Evolutionary conservation across 2,329 filamentous ascomycete genomes (phyloP), one percentile per base, ranked within the genome.

Genomic region (Calonectria naviculata): DNA sequence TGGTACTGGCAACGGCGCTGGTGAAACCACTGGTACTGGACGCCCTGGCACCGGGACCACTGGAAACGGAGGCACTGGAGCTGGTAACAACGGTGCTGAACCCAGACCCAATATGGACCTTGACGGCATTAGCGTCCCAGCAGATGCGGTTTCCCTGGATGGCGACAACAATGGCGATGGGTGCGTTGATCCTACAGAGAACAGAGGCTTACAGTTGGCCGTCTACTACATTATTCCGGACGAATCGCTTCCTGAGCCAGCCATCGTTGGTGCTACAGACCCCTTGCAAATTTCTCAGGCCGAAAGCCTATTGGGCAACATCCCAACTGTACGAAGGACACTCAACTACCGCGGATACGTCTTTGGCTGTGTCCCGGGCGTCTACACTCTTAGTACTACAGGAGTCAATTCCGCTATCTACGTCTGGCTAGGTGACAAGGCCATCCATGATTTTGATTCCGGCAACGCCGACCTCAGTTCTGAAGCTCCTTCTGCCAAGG

Each of bases 361-460:
- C 13, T 64, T 31, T 52, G 61, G 42, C 15, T 64, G 61, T 28
- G 28, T 21, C n/a, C 8, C 21, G 4, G 61, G 61, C 2, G 19
- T 2, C 9, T 49, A 64, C 42, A 52, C n/a, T 3, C 15, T 64
- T 15, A 38, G 28, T 10, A 49, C 44, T 4, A 44, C 61, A 8
- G 44, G 31, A 26, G 61, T 47, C 8, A 49, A 49, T 21, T 49
- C 61, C 13, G 42, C 42, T 8, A 49, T 64, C 28, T 64, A 36
- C 28, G 31, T 64, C 7, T 64, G 61, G 61, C n/a, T 64, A 29
- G 61, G 61, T 26, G 61, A 64, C 61, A 49, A 64, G 29, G 61
- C 61, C 21, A 46, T 64, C 13, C 6, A 4, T 8, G 29, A 34
- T 17, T 64, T 64, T 26, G 9, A 34, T 4, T 26, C 42, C 3